Evolutionary conservation across 495 filamentous ascomycete genomes (phyloP).

Genomic region (Talaromyces nanjingensis): DNA sequence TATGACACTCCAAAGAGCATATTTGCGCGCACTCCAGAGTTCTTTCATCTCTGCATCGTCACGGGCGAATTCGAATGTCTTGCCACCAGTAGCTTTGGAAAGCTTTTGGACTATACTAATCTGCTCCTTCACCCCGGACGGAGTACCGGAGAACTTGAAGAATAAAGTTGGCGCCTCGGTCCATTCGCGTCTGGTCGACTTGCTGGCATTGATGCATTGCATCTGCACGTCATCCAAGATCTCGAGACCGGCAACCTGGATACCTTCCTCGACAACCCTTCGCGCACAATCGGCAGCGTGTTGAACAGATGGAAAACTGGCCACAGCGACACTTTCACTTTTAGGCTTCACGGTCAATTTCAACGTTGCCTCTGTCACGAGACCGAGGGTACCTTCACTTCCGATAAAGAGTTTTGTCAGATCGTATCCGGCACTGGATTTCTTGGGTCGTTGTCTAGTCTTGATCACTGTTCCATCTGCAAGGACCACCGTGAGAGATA

Average conservation of each 20-base stretch:
- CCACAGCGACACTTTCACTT: slow-evolving; percentile 55
- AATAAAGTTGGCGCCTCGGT: slow-evolving; percentile 57
- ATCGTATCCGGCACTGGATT: slow-evolving; percentile 62
- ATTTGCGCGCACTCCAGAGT: slow-evolving; percentile 57
- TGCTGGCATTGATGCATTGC: slow-evolving; percentile 56
- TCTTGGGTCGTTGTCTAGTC: slow-evolving; percentile 57
- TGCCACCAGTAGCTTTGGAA: slow-evolving; percentile 38
- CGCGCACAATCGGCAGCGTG: slow-evolving; percentile 54
- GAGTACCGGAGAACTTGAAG: slow-evolving; percentile 60
- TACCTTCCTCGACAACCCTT: slow-evolving; percentile 52
- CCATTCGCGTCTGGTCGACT: slow-evolving; percentile 48
- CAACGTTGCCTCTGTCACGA: slow-evolving; percentile 57
- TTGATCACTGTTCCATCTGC: slow-evolving; percentile 61
- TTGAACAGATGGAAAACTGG: slow-evolving; percentile 50
- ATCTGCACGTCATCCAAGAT: slow-evolving; percentile 62
- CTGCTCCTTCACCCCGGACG: slow-evolving; percentile 51
- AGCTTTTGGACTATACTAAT: slow-evolving; percentile 49
- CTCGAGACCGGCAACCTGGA: slow-evolving; percentile 58
- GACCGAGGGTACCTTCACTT: slow-evolving; percentile 57
- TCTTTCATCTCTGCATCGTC: slow-evolving; percentile 49
- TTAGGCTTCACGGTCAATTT: slow-evolving; percentile 58
- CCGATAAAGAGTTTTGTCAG: slow-evolving; percentile 58
- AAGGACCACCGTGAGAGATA: slow-evolving; percentile 56
- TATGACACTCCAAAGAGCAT: slow-evolving; percentile 54
- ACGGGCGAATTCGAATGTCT: slow-evolving; percentile 54